These are phyloP conservation scores for Fusarium gaditjirri DNA, from an alignment of 2,329 filamentous ascomycete species.

Conservation along the genomic window DNA sequence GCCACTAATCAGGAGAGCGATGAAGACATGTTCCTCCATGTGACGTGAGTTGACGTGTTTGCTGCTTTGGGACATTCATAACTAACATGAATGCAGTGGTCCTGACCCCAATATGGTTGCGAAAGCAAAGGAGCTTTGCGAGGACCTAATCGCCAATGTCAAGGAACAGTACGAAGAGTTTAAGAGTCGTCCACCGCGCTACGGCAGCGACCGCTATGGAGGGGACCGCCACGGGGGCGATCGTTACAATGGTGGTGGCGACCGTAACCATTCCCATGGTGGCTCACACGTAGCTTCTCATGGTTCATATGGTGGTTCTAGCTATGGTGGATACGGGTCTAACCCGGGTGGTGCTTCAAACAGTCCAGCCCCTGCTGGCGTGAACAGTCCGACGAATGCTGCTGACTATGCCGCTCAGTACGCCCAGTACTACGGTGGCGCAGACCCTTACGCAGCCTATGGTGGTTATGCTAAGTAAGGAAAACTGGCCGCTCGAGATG, in stretches of 20 bases:
- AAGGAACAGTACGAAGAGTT: slow-evolving; percentile 90
- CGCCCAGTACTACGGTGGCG: slow-evolving; percentile 79
- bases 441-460: slow-evolving; percentile 89
- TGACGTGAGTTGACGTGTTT: slow-evolving; percentile 72
- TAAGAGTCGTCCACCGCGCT: slow-evolving; percentile 81
- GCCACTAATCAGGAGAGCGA: slow-evolving; percentile 91
- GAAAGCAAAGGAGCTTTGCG: slow-evolving; percentile 86
- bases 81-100: slow-evolving; percentile 67
- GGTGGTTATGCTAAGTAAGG: slow-evolving; percentile 84
- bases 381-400: slow-evolving; percentile 44
- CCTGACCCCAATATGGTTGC: slow-evolving; percentile 89
- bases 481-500: background rate
- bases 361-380: slow-evolving; percentile 50
- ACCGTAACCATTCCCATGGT: slow-evolving; percentile 49
- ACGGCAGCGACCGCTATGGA: slow-evolving; percentile 53
- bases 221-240: slow-evolving; percentile 58
- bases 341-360: slow-evolving; percentile 48
- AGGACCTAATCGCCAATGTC: slow-evolving; percentile 88
- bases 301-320: slow-evolving; percentile 47
- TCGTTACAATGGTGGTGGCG: slow-evolving; percentile 49
- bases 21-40: slow-evolving; percentile 95
- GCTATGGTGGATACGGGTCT: slow-evolving; percentile 43
- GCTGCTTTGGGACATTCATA: background rate
- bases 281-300: slow-evolving; percentile 44
- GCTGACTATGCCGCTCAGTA: slow-evolving; percentile 83